A percentile compares a stretch with the other conserved stretches of the same genome.
These are phyloP conservation scores for Didymella arachidicola DNA, from an alignment of 2,329 filamentous ascomycete species.

Conservation along the genomic window DNA sequence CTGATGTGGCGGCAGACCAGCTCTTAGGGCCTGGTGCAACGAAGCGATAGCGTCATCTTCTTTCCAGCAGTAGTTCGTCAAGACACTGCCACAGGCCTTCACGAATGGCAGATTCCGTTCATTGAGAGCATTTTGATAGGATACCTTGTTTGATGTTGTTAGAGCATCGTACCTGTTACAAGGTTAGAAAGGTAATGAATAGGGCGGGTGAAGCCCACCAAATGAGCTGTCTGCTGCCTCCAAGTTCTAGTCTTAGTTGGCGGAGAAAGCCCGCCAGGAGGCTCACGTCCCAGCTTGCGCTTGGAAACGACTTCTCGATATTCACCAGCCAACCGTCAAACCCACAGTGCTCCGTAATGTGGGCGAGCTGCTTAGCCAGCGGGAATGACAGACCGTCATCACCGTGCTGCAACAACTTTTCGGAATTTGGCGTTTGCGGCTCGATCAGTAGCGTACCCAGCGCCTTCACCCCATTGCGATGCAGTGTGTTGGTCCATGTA, in stretches of 20 bases:
- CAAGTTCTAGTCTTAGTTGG: constrained; percentile 47
- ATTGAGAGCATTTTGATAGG: constrained; percentile 57
- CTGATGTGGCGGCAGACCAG: constrained; percentile 33
- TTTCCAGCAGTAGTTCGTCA: constrained; percentile 58
- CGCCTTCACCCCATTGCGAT: constrained; percentile 55
- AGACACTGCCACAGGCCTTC: constrained; percentile 48
- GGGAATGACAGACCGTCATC: constrained; percentile 37
- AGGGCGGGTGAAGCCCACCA: constrained; percentile 45
- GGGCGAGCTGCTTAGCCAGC: constrained; percentile 50
- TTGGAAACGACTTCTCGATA: constrained; percentile 54
- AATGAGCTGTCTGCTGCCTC: constrained; percentile 44
- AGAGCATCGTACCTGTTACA: constrained; percentile 56
- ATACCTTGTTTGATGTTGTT: constrained; percentile 52
- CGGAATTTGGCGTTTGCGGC: constrained; percentile 47
- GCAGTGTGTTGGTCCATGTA: constrained; percentile 57
- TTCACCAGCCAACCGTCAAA: constrained; percentile 60
- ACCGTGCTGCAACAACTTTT: constrained; percentile 37
- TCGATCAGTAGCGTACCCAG: constrained; percentile 57
- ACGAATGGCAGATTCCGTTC: constrained; percentile 51
- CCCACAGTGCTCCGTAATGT: constrained; percentile 52
- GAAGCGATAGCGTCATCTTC: constrained; percentile 37
- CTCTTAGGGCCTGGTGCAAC: constrained; percentile 33
- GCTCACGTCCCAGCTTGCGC: constrained; percentile 39
- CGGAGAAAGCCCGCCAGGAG: constrained; percentile 50
- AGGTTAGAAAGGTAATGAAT: background rate